phyloP scores from a whole-genome alignment of 2,329 filamentous ascomycete genomes.

The Cladophialophora exuberans region DNA sequence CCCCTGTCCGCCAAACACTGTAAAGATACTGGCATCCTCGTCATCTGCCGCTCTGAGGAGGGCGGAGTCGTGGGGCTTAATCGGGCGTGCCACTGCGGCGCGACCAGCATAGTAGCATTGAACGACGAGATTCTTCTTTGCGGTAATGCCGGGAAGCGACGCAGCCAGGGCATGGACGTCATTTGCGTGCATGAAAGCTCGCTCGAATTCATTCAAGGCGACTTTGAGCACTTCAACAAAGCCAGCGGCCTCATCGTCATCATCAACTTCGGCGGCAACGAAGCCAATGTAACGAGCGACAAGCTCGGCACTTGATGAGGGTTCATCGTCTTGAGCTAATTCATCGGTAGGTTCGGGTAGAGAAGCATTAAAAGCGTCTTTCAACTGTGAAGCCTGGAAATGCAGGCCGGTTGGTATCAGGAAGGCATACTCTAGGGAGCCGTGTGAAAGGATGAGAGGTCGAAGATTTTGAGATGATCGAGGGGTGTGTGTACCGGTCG shows the following conservation, averaged over 20 bases:
- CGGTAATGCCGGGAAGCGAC: constrained; percentile 81
- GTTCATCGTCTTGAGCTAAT: constrained; percentile 96
- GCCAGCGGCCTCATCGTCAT: constrained; percentile 83
- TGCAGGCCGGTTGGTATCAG: constrained; percentile 93
- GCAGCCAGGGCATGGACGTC: constrained; percentile 92
- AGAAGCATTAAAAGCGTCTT: constrained; percentile 83
- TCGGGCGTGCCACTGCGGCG: constrained; percentile 77
- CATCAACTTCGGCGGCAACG: constrained; percentile 84
- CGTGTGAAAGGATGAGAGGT: constrained; percentile 86
- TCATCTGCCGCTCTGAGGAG: constrained; percentile 87
- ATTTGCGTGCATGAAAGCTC: constrained; percentile 90
- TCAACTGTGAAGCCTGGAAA: constrained; percentile 93
- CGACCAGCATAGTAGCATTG: constrained; percentile 90
- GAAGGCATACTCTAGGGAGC: constrained; percentile 94
- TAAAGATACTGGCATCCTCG: constrained; percentile 82
- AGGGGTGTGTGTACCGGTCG: constrained; percentile 96
- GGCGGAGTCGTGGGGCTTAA: constrained; percentile 91
- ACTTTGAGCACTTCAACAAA: constrained; percentile 93
- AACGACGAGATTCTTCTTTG: constrained; percentile 90
- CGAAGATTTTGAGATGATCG: constrained; percentile 91
- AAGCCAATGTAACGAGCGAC: constrained; percentile 93
- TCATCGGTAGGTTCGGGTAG: constrained; percentile 93
- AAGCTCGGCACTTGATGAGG: constrained; percentile 91
- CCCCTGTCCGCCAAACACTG: constrained; percentile 93
- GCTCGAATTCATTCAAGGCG: constrained; percentile 93